Evolutionary conservation across 1,284 basidiomycete species (phyloP), one percentile per base, ranked within the genome.

Genomic region (Bjerkandera adusta): DNA sequence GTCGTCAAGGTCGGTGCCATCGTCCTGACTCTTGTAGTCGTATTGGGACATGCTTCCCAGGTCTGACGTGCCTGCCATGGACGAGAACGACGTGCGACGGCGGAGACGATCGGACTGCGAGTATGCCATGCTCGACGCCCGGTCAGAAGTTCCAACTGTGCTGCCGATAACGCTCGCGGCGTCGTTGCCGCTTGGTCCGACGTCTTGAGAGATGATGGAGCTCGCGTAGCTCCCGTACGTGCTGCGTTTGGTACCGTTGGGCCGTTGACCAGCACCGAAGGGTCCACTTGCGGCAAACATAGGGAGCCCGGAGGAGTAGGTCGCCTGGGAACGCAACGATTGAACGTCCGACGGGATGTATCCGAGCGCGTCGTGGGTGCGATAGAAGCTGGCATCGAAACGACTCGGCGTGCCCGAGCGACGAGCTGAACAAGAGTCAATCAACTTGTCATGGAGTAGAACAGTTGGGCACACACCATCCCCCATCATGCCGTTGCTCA

Each of bases 271-370:
- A 50, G 80, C 73, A 30, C 83, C 77, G 64, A 89, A 88, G 4
- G 86, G 80, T 34, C 83, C 81, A 51, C 76, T 72, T 22, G 82
- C 76, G 29, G 81, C 73, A 62, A 93, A 94, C 69, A 91, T 81
- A 2, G 94, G 94, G 42, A 97, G 72, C 16, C 89, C 90, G 7
- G 92, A 94, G 2, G 89, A 86, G 63, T 94, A 95, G 0, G 92
- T 94, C 0, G 93, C 92, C 67, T 97, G 95, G 5, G 93, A 96
- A 47, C 92, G 86, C 29, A 97, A 77, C 4, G 93, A 96, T 64
- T 96, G 94, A 11, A 86, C 89, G 60, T 98, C 96, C 15, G 92
- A 91, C 1, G 95, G 94, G 53, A 98, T 96, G 66, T 95, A 97
- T 6, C 90, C 85, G 50, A 97, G 77, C 0, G 94, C 83, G 63